Base-by-base conservation (phyloP, 2,329 filamentous ascomycete genomes). In the Neofusicoccum parvum region DNA sequence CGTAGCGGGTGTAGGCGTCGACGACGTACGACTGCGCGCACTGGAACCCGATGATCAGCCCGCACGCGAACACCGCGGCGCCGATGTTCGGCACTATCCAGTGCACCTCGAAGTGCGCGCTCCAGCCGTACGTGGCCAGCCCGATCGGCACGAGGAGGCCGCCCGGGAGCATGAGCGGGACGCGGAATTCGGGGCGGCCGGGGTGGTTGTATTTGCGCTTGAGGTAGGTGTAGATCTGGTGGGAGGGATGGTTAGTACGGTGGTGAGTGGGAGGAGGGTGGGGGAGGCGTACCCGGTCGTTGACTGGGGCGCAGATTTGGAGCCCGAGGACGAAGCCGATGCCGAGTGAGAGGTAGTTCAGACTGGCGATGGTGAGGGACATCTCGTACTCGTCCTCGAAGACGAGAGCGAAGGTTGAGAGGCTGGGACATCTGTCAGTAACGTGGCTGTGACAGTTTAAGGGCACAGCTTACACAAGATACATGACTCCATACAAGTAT, bases 261-360 rank as follows among this genome's bases (percentile, higher is more conserved):
- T 23, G 20, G 20, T 20, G 20, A n/a, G n/a, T n/a, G n/a, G n/a
- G n/a, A n/a, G n/a, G n/a, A n/a, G n/a, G 20, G 20, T 20, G 20
- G 20, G 2, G 20, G 20, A 20, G 20, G 20, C 20, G 20, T 20
- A 20, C 53, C 14, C 87, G 80, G 23, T 73, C 74, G 72, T 93
- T 90, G 83, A 88, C 93, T 50, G 77, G 79, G 58, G 89, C 84
- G 72, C 91, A 91, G 46, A 91, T 78, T 6, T 82, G 79, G 1
- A 89, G 80, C 2, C 86, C 83, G 6, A 90, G 73, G 39, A 85
- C 68, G 37, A 87, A 85, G 20, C 91, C 91, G 5, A 85, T 78
- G 50, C 87, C 87, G 62, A 94, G 88, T 32, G 89, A 85, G 6
- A 93, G 80, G 75, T 91, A 92, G 5, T 86, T 82, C 1, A 93